Base-by-base conservation (phyloP, 768 basidiomycete species). In the Trametes elegans region DNA sequence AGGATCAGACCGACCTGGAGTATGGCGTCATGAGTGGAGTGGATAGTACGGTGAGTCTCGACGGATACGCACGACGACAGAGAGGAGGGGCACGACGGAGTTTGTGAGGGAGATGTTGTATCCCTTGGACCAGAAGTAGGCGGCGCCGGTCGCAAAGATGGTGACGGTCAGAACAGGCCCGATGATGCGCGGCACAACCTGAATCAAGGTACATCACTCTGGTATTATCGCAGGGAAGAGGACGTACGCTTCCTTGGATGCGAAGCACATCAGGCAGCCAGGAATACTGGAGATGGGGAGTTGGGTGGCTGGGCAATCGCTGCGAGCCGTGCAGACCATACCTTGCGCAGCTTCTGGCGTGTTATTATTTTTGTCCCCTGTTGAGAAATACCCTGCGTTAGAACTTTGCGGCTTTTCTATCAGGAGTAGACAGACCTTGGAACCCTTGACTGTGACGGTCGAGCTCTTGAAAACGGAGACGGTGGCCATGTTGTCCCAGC, bases 191-290 rank as follows among this genome's bases (percentile, higher is more conserved):
- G 71, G 67, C 31, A 93, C 79, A 58, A 94, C 85, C 84, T 93
- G 69, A 40, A 45, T 27, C 3, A 11, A 1, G n/a, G 13, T 16
- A 40, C 46, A 18, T 14, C 26, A 36, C 53, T 29, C 66, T 35
- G 29, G 31, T 41, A n/a, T 4, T 45, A 21, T 7, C 16, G 26
- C 8, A 49, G 10, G 49, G 21, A 62, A 13, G 16, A 46, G 18
- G 6, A 75, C 85, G 62, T 68, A 92, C 89, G 60, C 87, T 91
- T 61, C 90, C 88, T 76, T 92, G 84, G 59, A 93, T 51, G 35
- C 92, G 82, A 39, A 94, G 75, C 18, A 94, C 89, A 70, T 94
- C 93, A 2, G 92, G 90, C 11, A 94, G 74, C 92, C 93, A 95
- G 14, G 89, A 90, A 67, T 90, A 92, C 88, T 90, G 54, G 18